phyloP scores from a whole-genome alignment of 148 eudicot genomes.

The Hydrangea macrophylla region DNA sequence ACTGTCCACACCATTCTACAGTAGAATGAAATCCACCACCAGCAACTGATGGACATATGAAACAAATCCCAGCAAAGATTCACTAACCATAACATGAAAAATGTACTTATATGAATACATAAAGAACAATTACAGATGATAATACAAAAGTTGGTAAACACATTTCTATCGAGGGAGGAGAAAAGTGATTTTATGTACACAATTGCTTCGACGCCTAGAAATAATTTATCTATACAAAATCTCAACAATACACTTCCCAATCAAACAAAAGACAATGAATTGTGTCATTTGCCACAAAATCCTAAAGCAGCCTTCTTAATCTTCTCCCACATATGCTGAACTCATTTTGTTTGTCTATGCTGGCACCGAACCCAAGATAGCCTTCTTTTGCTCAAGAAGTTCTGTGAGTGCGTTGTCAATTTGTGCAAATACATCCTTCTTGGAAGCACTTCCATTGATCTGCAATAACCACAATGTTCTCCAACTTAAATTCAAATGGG shows the following conservation, averaged over 20 bases:
- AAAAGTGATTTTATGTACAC: too few species aligned
- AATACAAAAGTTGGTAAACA: background rate
- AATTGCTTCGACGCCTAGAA: too few species aligned
- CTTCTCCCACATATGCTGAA: background rate
- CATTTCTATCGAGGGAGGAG: background rate
- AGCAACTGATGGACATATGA: background rate
- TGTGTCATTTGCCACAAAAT: background rate
- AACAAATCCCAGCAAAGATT: background rate
- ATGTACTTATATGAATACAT: too few species aligned
- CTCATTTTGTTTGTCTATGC: slow-evolving; percentile 21
- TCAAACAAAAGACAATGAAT: background rate
- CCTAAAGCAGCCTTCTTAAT: background rate
- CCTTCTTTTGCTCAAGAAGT: slow-evolving; percentile 36
- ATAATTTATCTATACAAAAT: background rate
- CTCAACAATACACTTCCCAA: background rate
- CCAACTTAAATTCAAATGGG: slow-evolving; percentile 4
- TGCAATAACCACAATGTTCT: slow-evolving; percentile 27
- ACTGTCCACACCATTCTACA: background rate
- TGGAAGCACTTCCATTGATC: slow-evolving; percentile 69
- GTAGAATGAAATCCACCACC: background rate
- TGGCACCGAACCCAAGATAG: slow-evolving; percentile 38
- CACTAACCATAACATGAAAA: background rate
- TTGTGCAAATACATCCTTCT: slow-evolving; percentile 71
- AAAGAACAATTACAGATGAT: background rate
- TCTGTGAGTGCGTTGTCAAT: slow-evolving; percentile 57